These are phyloP conservation scores for Alnus glutinosa DNA, from an alignment of 306 rosid species.

Conservation along the genomic window DNA sequence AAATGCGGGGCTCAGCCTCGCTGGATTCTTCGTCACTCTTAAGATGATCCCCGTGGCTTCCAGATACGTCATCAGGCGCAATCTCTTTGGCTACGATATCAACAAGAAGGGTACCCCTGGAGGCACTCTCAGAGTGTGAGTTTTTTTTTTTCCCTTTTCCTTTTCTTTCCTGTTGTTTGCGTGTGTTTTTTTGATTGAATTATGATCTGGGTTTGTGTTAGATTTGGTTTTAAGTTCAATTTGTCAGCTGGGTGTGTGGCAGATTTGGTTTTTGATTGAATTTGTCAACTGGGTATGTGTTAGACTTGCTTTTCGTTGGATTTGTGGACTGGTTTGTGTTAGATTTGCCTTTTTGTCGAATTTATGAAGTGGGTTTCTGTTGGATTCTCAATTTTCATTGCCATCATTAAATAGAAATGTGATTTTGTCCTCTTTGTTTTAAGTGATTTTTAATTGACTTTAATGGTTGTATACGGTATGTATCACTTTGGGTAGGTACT, in stretches of 20 bases:
- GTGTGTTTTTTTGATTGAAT: not conserved
- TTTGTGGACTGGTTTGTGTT: not conserved
- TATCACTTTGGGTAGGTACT: not conserved
- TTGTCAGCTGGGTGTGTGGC: not conserved
- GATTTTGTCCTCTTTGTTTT: not conserved
- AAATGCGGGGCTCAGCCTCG: constrained; percentile 72
- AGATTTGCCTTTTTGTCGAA: constrained; percentile 27
- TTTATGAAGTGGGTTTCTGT: constrained; percentile 3
- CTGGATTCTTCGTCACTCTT: constrained; percentile 57
- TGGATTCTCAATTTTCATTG: not conserved
- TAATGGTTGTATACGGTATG: not conserved
- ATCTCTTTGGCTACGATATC: constrained; percentile 83
- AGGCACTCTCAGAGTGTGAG: constrained; percentile 86
- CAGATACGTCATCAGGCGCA: constrained; percentile 68
- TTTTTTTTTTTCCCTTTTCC: not conserved
- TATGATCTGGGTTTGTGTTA: not conserved
- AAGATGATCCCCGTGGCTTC: constrained; percentile 86
- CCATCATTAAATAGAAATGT: not conserved
- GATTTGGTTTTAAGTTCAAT: constrained; percentile 24
- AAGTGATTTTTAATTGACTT: not conserved
- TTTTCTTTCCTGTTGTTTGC: not conserved
- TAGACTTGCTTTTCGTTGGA: constrained; percentile 10
- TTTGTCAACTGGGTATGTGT: not conserved
- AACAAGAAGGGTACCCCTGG: constrained; percentile 86
- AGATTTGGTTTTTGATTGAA: constrained; percentile 5